phyloP scores from a whole-genome alignment of 352 stramenopile genomes.

The Phytophthora boehmeriae region DNA sequence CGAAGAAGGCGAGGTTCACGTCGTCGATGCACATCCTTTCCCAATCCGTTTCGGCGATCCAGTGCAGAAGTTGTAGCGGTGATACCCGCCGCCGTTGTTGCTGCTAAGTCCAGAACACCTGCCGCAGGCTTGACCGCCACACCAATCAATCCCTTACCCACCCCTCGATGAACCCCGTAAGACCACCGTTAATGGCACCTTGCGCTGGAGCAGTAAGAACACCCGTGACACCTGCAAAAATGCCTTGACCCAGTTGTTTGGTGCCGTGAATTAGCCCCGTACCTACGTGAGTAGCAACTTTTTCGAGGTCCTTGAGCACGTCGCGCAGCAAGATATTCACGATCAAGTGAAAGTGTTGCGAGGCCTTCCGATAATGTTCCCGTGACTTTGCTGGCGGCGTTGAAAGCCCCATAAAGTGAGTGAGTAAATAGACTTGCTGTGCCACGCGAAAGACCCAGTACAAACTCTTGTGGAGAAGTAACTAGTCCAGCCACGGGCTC shows the following conservation, averaged over 20 bases:
- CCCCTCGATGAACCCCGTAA: slow-evolving; percentile 90
- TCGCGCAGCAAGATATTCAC: slow-evolving; percentile 85
- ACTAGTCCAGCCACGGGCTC: slow-evolving; percentile 91
- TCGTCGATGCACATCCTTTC: slow-evolving; percentile 34
- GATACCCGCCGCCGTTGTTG: slow-evolving; percentile 80
- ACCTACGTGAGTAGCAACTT: slow-evolving; percentile 82
- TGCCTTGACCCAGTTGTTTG: slow-evolving; percentile 91
- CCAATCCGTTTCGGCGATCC: slow-evolving; percentile 72
- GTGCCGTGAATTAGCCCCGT: slow-evolving; percentile 87
- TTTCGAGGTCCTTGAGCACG: slow-evolving; percentile 73
- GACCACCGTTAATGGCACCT: slow-evolving; percentile 89
- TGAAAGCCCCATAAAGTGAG: slow-evolving; percentile 92
- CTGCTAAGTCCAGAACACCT: slow-evolving; percentile 83
- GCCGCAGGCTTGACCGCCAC: slow-evolving; percentile 90
- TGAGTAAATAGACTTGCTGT: slow-evolving; percentile 91
- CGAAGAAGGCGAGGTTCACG: slow-evolving; percentile 75
- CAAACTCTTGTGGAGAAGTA: slow-evolving; percentile 87
- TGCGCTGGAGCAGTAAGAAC: slow-evolving; percentile 92
- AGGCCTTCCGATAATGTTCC: slow-evolving; percentile 92
- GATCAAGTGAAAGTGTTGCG: slow-evolving; percentile 90
- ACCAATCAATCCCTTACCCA: slow-evolving; percentile 88
- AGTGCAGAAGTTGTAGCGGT: slow-evolving; percentile 85
- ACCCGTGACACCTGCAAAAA: slow-evolving; percentile 90
- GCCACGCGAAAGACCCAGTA: slow-evolving; percentile 87
- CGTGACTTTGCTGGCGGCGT: slow-evolving; percentile 93